A percentile compares a stretch with the other conserved stretches of the same genome.
phyloP scores from a whole-genome alignment of 345 rosid species.

The Euphorbia lathyris region DNA sequence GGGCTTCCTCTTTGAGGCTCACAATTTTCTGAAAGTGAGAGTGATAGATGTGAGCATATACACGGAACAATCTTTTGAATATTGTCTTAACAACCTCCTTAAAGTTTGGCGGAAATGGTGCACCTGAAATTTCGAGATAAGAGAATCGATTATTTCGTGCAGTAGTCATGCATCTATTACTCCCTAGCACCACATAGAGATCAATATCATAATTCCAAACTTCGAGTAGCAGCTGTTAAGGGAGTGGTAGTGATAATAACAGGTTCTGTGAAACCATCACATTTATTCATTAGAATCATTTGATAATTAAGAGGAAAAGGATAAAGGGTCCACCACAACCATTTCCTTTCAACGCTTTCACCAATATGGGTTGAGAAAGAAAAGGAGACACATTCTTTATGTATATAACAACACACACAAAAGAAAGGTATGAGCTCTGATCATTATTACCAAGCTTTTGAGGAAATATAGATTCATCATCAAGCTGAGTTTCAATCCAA shows the following conservation, averaged over 20 bases:
- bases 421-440: conserved; percentile 9
- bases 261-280: background rate
- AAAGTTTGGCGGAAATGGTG: conserved; percentile 97
- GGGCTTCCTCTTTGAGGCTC: conserved; percentile 99
- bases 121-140: conserved; percentile 46
- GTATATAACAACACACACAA: background rate
- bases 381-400: background rate
- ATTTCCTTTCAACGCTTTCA: background rate
- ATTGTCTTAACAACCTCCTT: conserved; percentile 96
- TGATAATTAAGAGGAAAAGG: background rate
- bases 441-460: conserved; percentile 82
- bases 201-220: background rate
- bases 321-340: background rate
- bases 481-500: conserved; percentile 96
- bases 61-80: conserved; percentile 90
- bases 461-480: conserved; percentile 93
- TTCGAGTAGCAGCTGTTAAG: background rate
- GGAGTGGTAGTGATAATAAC: background rate
- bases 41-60: conserved; percentile 93
- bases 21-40: conserved; percentile 99
- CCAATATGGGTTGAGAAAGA: background rate
- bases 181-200: background rate
- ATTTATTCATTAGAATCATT: background rate
- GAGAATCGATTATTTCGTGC: background rate
- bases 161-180: background rate